A percentile compares a stretch with the other conserved stretches of the same genome.
Evolutionary conservation across 768 basidiomycete genomes (phyloP).

Genomic region (Collybia nuda): DNA sequence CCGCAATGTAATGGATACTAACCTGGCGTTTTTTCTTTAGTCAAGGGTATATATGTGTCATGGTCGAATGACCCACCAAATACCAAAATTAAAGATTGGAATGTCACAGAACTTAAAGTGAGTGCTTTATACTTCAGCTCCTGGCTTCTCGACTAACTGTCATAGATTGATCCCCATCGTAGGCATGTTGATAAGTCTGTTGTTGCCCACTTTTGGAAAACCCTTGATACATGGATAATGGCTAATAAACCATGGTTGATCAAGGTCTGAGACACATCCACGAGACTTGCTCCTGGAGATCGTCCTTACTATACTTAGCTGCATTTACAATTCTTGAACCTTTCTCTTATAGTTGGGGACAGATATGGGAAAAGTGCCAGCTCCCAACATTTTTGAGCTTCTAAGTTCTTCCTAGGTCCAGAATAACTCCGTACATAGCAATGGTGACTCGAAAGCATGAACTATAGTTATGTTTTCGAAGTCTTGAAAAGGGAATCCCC

Average conservation of each 20-base stretch:
- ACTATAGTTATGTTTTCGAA: too few species aligned
- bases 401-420: too few species aligned
- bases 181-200: slow-evolving; percentile 94
- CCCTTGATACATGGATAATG: slow-evolving; percentile 82
- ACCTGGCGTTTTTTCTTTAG: slow-evolving; percentile 35
- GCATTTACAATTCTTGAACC: too few species aligned
- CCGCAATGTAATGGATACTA: too few species aligned
- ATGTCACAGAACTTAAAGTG: slow-evolving; percentile 93
- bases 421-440: too few species aligned
- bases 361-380: too few species aligned
- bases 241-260: slow-evolving; percentile 79
- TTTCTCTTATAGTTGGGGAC: too few species aligned
- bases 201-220: slow-evolving; percentile 96
- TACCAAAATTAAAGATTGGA: slow-evolving; percentile 91
- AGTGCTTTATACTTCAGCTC: slow-evolving; percentile 8
- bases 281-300: too few species aligned
- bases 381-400: too few species aligned
- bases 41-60: slow-evolving; percentile 94
- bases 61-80: slow-evolving; percentile 93
- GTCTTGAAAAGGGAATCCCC: too few species aligned
- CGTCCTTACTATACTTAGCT: too few species aligned
- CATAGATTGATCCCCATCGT: slow-evolving; percentile 84
- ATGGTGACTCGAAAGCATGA: too few species aligned
- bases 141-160: not conserved
- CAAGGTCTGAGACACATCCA: slow-evolving; percentile 21